Base-by-base conservation (phyloP, 2,329 filamentous ascomycete genomes). In the Tolypocladium paradoxum region DNA sequence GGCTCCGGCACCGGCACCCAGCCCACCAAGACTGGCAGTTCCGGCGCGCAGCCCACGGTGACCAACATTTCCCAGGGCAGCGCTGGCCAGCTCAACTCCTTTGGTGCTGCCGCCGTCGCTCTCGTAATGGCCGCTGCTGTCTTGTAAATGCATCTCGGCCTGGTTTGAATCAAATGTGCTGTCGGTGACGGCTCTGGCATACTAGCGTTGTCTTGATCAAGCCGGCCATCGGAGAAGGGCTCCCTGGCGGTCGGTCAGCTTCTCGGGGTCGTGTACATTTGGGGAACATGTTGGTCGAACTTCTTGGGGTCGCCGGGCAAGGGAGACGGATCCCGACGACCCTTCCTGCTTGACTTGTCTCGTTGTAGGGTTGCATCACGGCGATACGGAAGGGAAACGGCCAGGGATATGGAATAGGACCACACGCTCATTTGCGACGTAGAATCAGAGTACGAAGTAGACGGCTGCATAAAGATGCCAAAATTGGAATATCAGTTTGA, bases 21-120 rank as follows among this genome's bases (percentile, higher is more conserved):
- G 40, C 38, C 31, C 31, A 35, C 31, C 24, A 46, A 11, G 37
- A 11, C 45, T 22, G 35, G 38, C 5, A 38, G 16, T 16, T 35
- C 48, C 38, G 34, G 38, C 40, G n/a, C 52, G 12, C 46, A 18
- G 37, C 29, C 40, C 29, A 37, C 52, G 24, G 34, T 31, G 37
- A 36, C 54, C 20, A 53, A 35, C 12, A 11, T 57, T 18, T 51
- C 56, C 14, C 36, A 49, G 50, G 54, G 37, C 50, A 51, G 54
- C 27, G 61, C 53, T 7, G 58, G 52, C 57, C 61, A 56, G 52
- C 58, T 69, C 48, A 65, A 64, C 59, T 65, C 65, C 0, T 52
- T 68, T 22, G 65, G 60, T 6, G 68, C 66, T 20, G 67, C 61
- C 11, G 64, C 58, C 4, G 57, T 65, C 4, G 68, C 66, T 8